Evolutionary conservation across 1,284 basidiomycete genomes (phyloP).

Genomic region (Sanghuangporus sanghuang): DNA sequence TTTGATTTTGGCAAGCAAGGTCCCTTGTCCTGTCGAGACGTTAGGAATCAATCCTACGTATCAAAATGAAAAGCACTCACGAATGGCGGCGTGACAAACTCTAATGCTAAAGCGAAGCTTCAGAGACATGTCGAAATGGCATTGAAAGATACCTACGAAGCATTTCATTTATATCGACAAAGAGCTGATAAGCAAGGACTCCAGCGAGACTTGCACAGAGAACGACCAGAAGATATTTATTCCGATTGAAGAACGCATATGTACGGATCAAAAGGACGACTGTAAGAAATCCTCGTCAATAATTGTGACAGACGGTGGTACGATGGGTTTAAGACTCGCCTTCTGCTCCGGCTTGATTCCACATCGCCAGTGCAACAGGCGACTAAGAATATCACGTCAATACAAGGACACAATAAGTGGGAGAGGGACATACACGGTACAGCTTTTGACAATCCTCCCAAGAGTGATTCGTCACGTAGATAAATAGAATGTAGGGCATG

Average conservation of each 20-base stretch:
- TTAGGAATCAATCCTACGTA: background rate
- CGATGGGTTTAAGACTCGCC: constrained; percentile 35
- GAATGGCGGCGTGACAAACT: constrained; percentile 58
- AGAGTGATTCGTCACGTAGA: constrained; percentile 63
- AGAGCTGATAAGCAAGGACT: constrained; percentile 72
- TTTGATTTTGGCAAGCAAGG: constrained; percentile 74
- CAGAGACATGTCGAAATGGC: background rate
- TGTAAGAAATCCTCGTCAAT: constrained; percentile 27
- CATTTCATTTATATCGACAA: constrained; percentile 72
- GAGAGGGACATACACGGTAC: constrained; percentile 45
- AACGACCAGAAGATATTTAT: constrained; percentile 54
- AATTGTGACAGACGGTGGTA: background rate
- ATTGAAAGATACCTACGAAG: constrained; percentile 41
- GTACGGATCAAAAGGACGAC: constrained; percentile 75
- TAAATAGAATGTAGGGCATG: constrained; percentile 69
- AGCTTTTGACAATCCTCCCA: constrained; percentile 56
- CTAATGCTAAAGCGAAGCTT: constrained; percentile 45
- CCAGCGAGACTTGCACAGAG: constrained; percentile 60
- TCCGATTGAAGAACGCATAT: constrained; percentile 79
- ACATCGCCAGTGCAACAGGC: constrained; percentile 73
- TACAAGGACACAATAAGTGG: constrained; percentile 12
- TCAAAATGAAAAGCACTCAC: constrained; percentile 30
- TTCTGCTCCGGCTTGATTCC: constrained; percentile 80
- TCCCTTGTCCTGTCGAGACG: constrained; percentile 37
- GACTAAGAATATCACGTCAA: constrained; percentile 38